Conservation (phyloP, 2,329 filamentous ascomycete genomes). For the Hortaea werneckii region DNA sequence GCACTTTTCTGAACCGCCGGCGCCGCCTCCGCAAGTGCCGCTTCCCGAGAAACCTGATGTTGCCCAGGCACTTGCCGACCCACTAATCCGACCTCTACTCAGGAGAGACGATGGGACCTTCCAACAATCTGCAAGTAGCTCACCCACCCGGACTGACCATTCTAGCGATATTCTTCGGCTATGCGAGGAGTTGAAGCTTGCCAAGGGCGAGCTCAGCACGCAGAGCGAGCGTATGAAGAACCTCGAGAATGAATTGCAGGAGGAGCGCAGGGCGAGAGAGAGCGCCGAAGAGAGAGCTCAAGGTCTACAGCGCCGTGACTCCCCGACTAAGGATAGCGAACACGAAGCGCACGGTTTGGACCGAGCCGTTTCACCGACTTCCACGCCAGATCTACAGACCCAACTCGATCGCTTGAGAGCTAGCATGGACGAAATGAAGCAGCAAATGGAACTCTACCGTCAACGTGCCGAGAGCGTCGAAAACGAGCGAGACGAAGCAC, state of each 20-base stretch:
- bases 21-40: constrained; percentile 85
- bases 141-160: constrained; percentile 49
- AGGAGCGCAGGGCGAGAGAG: constrained; percentile 73
- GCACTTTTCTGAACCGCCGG: constrained; percentile 84
- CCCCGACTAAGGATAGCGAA: constrained; percentile 8
- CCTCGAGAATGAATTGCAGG: constrained; percentile 65
- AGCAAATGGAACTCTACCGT: constrained; percentile 69
- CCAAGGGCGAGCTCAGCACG: constrained; percentile 78
- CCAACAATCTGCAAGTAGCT: constrained; percentile 44
- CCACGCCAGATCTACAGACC: constrained; percentile 47
- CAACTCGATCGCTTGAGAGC: constrained; percentile 65
- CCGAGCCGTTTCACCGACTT: constrained; percentile 9
- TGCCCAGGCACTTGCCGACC: constrained; percentile 36
- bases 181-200: constrained; percentile 71
- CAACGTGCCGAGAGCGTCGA: constrained; percentile 70
- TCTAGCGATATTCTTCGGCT: constrained; percentile 71
- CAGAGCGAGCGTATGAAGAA: constrained; percentile 71
- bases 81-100: constrained; percentile 48
- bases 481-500: constrained; percentile 59
- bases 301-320: constrained; percentile 45
- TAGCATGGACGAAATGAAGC: constrained; percentile 72
- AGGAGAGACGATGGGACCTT: constrained; percentile 69
- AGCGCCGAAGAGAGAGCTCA: constrained; percentile 74
- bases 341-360: constrained; percentile 11
- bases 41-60: constrained; percentile 86